These are phyloP conservation scores for Pelargonium australe DNA, from an alignment of 441 rosid species.

Conservation along the genomic window DNA sequence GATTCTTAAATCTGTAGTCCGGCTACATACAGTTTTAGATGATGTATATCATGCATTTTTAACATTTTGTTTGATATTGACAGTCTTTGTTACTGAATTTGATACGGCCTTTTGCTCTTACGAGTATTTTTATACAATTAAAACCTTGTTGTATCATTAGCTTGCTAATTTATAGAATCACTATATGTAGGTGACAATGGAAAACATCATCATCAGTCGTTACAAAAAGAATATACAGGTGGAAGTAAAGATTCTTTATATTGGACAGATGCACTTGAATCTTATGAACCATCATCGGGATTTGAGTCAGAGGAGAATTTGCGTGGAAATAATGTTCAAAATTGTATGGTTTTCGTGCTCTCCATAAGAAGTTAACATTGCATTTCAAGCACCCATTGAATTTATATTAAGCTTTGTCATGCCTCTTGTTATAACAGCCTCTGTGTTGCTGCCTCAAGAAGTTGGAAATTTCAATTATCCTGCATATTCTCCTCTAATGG, in stretches of 20 bases:
- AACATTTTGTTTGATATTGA: conserved; percentile 2
- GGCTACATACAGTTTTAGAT: neutral
- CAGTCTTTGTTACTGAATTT: conserved; percentile 2
- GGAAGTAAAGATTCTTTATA: conserved; percentile 36
- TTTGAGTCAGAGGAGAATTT: conserved; percentile 36
- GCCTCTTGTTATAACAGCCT: conserved; percentile 38
- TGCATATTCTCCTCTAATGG: conserved; percentile 34
- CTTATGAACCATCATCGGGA: conserved; percentile 33
- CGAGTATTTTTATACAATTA: neutral
- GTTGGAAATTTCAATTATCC: conserved; percentile 38
- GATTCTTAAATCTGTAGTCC: neutral
- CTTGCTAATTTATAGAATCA: conserved; percentile 11
- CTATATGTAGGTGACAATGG: conserved; percentile 42
- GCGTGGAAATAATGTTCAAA: conserved; percentile 22
- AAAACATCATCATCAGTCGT: conserved; percentile 21
- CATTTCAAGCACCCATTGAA: conserved; percentile 18
- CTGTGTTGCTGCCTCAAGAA: conserved; percentile 37
- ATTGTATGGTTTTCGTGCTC: conserved; percentile 37
- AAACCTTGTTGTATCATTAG: conserved; percentile 4
- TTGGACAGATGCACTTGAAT: conserved; percentile 51
- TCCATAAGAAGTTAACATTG: conserved; percentile 12
- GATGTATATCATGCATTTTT: conserved; percentile 6
- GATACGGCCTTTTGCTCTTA: neutral
- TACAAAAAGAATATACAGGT: conserved; percentile 17
- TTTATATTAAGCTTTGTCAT: conserved; percentile 16